Evolutionary conservation across 2,329 filamentous ascomycete species (phyloP).

Genomic region (Blastomyces gilchristii): DNA sequence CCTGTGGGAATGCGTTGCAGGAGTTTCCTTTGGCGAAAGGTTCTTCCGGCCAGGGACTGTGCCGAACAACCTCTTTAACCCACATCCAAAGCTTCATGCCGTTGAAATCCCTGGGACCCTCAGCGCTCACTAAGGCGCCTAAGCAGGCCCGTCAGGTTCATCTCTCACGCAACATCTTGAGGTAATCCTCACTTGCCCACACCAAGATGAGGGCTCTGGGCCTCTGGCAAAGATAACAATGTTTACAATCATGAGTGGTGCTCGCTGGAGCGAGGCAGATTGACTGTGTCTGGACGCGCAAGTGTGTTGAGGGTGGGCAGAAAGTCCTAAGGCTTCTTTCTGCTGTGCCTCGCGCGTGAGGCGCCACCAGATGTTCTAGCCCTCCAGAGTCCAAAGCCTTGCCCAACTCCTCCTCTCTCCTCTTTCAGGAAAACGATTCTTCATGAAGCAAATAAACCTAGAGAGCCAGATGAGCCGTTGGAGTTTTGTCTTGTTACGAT

Average conservation of each 20-base stretch:
- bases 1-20: too few species aligned
- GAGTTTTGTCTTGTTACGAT: background rate
- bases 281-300: background rate
- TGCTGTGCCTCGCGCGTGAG: background rate
- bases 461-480: too few species aligned
- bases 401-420: background rate
- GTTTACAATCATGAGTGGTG: background rate
- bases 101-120: background rate
- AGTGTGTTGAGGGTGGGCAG: background rate
- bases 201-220: background rate
- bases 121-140: background rate
- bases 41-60: too few species aligned
- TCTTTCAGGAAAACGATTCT: background rate
- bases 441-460: background rate
- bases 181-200: background rate
- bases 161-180: background rate
- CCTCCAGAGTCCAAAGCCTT: background rate
- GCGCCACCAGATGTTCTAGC: background rate
- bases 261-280: background rate
- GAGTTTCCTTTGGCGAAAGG: too few species aligned
- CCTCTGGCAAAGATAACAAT: too few species aligned
- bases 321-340: background rate
- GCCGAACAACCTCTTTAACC: too few species aligned
- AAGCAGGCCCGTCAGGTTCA: background rate
- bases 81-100: background rate